Percentiles rank a stretch among this genome's conserved stretches.
phyloP scores from a whole-genome alignment of 441 rosid species.

The Raphanus hybrid region DNA sequence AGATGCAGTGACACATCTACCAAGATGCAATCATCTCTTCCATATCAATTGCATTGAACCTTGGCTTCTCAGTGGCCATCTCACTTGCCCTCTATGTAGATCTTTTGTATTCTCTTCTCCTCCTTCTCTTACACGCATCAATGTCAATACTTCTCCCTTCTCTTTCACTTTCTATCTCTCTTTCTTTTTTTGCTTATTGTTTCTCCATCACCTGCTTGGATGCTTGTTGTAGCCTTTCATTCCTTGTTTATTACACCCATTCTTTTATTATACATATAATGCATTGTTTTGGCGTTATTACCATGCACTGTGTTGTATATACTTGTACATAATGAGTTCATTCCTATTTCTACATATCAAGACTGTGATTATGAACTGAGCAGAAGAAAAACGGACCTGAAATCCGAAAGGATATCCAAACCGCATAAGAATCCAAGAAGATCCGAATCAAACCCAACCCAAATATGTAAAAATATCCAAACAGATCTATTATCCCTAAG shows the following conservation, averaged over 20 bases:
- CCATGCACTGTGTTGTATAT: neutral
- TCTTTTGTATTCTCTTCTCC: conserved; percentile 45
- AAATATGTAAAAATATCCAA: neutral
- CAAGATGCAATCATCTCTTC: conserved; percentile 61
- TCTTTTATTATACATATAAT: neutral
- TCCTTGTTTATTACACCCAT: neutral
- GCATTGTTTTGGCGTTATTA: neutral
- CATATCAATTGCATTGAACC: conserved; percentile 61
- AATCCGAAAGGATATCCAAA: neutral
- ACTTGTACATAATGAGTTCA: neutral
- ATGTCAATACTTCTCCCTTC: neutral
- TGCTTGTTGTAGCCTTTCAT: conserved; percentile 8
- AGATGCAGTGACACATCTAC: conserved; percentile 57
- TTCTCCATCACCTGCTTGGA: conserved; percentile 38
- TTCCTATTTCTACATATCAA: neutral
- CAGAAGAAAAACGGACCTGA: neutral
- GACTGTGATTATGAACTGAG: neutral
- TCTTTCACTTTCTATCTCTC: conserved; percentile 20
- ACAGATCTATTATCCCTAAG: neutral
- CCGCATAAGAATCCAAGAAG: neutral
- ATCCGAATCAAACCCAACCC: neutral
- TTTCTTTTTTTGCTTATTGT: conserved; percentile 32
- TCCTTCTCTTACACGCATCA: neutral
- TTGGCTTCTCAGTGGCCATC: conserved; percentile 60
- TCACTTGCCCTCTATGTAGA: conserved; percentile 82